A percentile compares a stretch with the other conserved stretches of the same genome.
Conservation (phyloP, 305 asterid genomes). For the Fraxinus angustifolia region DNA sequence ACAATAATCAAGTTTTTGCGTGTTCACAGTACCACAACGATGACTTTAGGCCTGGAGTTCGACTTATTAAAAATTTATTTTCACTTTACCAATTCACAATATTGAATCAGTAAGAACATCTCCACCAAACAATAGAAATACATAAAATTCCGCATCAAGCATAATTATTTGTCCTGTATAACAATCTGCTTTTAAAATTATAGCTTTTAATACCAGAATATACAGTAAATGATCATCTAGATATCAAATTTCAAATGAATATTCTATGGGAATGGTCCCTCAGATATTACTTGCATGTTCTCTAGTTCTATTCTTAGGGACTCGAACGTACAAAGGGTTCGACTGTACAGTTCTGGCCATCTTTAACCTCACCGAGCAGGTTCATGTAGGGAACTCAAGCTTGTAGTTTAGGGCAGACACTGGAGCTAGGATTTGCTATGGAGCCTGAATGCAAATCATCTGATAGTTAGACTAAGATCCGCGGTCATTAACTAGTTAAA, state of each 20-base stretch:
- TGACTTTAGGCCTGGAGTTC: neutral
- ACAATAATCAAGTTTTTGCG: neutral
- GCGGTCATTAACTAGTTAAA: neutral
- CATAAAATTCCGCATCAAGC: no score
- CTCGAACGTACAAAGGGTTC: neutral
- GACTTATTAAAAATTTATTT: no score
- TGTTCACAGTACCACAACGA: no score
- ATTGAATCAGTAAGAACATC: neutral
- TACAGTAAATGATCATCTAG: neutral
- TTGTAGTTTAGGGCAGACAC: constrained; percentile 59
- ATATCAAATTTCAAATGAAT: neutral
- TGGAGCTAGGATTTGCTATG: constrained; percentile 55
- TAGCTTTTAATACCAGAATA: neutral
- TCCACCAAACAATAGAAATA: neutral
- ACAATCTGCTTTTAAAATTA: no score
- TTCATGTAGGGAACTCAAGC: constrained; percentile 25
- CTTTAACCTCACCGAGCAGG: neutral
- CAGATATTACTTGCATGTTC: neutral
- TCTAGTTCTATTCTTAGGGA: neutral
- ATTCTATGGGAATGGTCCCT: neutral
- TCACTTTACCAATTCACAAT: neutral
- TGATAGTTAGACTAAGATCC: neutral
- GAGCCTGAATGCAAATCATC: constrained; percentile 44
- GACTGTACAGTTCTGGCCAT: neutral
- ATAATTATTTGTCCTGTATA: no score